These are phyloP conservation scores for Mortierella sp. DNA, from an alignment of 371 early-diverging fungal species.

Conservation along the genomic window DNA sequence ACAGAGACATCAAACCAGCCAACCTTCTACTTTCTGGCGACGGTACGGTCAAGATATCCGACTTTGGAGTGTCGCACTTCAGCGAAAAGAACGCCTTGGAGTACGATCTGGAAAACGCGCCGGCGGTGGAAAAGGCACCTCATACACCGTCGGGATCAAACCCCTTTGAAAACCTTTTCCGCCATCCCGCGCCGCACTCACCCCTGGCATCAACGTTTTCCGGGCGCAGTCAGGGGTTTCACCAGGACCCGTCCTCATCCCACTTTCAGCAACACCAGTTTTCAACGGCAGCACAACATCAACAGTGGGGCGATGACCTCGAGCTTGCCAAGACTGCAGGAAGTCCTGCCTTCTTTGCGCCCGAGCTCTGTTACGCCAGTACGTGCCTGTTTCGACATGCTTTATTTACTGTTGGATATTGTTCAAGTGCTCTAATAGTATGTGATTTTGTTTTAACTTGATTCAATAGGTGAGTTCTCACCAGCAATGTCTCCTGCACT, in stretches of 20 bases:
- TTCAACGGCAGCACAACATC: slow-evolving; percentile 47
- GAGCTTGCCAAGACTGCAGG: slow-evolving; percentile 97
- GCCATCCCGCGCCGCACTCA: slow-evolving; percentile 25
- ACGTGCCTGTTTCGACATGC: slow-evolving; percentile 42
- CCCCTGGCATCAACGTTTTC: slow-evolving; percentile 28
- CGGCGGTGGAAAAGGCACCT: slow-evolving; percentile 26
- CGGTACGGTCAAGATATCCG: slow-evolving; percentile 90
- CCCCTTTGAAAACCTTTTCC: slow-evolving; percentile 43
- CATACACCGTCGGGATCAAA: slow-evolving; percentile 15
- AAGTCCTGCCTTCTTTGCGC: slow-evolving; percentile 98
- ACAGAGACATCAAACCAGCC: slow-evolving; percentile 97
- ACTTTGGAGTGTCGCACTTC: slow-evolving; percentile 95
- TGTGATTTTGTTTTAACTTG: background rate
- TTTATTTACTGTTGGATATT: background rate
- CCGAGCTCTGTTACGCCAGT: slow-evolving; percentile 90
- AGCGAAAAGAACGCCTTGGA: slow-evolving; percentile 61
- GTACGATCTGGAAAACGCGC: slow-evolving; percentile 33
- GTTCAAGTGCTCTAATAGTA: background rate
- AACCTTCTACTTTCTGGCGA: slow-evolving; percentile 84
- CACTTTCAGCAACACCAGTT: slow-evolving; percentile 22
- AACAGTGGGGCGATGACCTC: slow-evolving; percentile 66
- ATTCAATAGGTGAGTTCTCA: slow-evolving; percentile 47
- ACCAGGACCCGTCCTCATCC: slow-evolving; percentile 14
- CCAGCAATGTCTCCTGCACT: slow-evolving; percentile 43
- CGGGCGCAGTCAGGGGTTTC: slow-evolving; percentile 14